Percentiles rank a stretch among this genome's conserved stretches.
These are phyloP conservation scores for Boletus hoseneyae DNA, from an alignment of 1,284 basidiomycete species.

Conservation along the genomic window DNA sequence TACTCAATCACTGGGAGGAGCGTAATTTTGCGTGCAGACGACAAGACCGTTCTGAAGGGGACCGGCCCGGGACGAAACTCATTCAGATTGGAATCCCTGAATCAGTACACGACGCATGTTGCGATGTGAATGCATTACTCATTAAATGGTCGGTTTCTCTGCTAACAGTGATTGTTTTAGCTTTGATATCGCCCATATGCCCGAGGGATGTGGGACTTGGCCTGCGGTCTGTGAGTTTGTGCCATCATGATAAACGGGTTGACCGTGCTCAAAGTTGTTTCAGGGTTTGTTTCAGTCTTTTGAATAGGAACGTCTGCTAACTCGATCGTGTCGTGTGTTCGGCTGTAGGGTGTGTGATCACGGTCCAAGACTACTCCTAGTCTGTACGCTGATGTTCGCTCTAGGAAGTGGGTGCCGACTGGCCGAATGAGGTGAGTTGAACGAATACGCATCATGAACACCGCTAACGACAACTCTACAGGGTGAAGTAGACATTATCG, in stretches of 20 bases:
- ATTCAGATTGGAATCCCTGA: constrained; percentile 30
- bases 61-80: constrained; percentile 36
- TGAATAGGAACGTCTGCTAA: constrained; percentile 2
- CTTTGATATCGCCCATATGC: constrained; percentile 38
- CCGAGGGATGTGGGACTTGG: constrained; percentile 40
- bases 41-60: constrained; percentile 29
- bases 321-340: too few species aligned
- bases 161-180: constrained; percentile 13
- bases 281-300: constrained; percentile 18
- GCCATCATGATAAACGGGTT: background rate
- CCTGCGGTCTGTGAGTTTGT: constrained; percentile 33
- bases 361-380: too few species aligned
- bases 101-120: constrained; percentile 33
- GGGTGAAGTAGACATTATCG: constrained; percentile 67
- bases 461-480: constrained; percentile 5
- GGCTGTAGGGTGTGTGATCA: too few species aligned
- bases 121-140: constrained; percentile 29
- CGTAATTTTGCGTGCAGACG: constrained; percentile 41
- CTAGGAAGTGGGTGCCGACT: too few species aligned
- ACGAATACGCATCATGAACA: background rate
- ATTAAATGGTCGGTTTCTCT: too few species aligned
- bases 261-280: background rate
- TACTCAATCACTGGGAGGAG: constrained; percentile 40
- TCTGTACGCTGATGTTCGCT: too few species aligned
- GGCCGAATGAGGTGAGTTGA: background rate